phyloP scores from a whole-genome alignment of 805 yeast species.

The Candida stauntonica region DNA sequence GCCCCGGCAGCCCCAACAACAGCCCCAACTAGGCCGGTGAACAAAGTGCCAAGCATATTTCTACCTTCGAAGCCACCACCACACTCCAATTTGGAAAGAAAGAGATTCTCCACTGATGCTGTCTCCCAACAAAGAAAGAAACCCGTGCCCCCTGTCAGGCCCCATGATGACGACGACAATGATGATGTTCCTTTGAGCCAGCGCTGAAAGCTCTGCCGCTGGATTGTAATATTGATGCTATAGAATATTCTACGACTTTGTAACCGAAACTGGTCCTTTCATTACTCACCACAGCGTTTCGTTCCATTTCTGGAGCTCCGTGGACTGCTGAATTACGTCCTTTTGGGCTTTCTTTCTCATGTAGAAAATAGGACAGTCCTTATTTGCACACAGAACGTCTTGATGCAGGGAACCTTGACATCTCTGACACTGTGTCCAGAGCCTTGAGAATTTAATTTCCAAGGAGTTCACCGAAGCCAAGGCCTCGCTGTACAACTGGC shows the following conservation, averaged over 20 bases:
- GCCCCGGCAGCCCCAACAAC: conserved; percentile 1
- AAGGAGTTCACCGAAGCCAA: conserved; percentile 73
- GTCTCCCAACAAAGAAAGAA: conserved; percentile 6
- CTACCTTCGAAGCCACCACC: conserved; percentile 13
- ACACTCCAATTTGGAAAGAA: conserved; percentile 9
- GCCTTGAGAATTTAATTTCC: conserved; percentile 75
- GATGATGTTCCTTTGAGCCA: conserved; percentile 10
- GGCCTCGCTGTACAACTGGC: conserved; percentile 77
- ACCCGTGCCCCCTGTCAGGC: not conserved
- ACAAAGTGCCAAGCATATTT: conserved; percentile 8
- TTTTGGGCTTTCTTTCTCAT: conserved; percentile 68
- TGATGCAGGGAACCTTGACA: conserved; percentile 96
- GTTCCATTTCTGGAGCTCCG: conserved; percentile 38
- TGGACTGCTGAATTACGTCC: conserved; percentile 36
- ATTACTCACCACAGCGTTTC: conserved; percentile 25
- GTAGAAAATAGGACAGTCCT: conserved; percentile 96
- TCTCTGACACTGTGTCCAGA: conserved; percentile 98
- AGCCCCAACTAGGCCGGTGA: not conserved
- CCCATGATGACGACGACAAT: not conserved
- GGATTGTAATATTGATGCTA: not conserved
- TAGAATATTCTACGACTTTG: too few species aligned
- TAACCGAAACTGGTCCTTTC: not conserved
- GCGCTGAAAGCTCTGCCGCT: not conserved
- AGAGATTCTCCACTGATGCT: conserved; percentile 6
- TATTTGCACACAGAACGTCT: conserved; percentile 91